Evolutionary conservation across 2,329 filamentous ascomycete genomes (phyloP).

Genomic region (Fusarium begoniae): DNA sequence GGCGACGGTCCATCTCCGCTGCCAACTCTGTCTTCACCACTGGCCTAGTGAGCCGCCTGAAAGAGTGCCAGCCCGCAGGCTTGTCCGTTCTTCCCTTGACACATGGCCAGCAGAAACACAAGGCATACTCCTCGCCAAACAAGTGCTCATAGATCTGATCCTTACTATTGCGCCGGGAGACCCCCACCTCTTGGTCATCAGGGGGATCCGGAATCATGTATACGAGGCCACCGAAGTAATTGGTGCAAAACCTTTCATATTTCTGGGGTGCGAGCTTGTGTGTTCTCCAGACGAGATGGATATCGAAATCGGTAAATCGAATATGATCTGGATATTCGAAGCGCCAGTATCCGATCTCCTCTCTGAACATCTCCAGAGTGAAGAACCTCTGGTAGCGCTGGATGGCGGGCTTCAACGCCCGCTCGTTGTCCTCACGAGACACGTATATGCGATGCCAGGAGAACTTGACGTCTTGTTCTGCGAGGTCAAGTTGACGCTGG

Average conservation of each 20-base stretch:
- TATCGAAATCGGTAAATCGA: constrained; percentile 18
- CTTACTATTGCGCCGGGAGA: neutral
- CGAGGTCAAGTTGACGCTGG: constrained; percentile 23
- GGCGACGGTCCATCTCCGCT: constrained; percentile 7
- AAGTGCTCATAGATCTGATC: constrained; percentile 12
- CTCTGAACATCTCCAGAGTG: constrained; percentile 6
- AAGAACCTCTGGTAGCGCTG: constrained; percentile 27
- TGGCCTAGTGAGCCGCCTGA: neutral
- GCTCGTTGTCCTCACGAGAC: neutral
- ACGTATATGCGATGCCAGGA: constrained; percentile 34
- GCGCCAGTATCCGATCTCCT: neutral
- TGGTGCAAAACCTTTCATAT: constrained; percentile 13
- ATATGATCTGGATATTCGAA: neutral
- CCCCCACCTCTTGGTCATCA: neutral
- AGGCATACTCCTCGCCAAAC: constrained; percentile 14
- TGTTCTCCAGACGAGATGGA: constrained; percentile 34
- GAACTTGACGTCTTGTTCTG: constrained; percentile 3
- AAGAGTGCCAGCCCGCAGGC: neutral
- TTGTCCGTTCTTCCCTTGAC: constrained; percentile 12
- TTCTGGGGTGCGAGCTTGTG: constrained; percentile 26
- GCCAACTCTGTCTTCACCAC: neutral
- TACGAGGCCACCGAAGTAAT: constrained; percentile 7
- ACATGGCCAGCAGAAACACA: constrained; percentile 35
- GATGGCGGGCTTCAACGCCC: constrained; percentile 6
- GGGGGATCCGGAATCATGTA: constrained; percentile 13